Evolutionary conservation across 2,329 filamentous ascomycete species (phyloP).

Genomic region (Epicoccum sorghinum): DNA sequence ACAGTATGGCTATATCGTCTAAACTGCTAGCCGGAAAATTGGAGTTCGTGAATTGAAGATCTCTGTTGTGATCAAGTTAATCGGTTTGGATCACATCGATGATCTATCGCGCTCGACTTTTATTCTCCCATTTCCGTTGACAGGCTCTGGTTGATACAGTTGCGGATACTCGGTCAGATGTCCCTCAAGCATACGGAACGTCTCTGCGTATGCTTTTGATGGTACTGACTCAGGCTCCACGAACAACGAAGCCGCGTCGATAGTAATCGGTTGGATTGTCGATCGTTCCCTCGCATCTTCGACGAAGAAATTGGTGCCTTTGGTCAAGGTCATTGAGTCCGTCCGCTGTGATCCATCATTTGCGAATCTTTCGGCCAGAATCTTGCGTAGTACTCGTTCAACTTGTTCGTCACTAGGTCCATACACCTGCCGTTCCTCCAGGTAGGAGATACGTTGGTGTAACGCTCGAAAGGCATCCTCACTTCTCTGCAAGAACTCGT

Average conservation of each 20-base stretch:
- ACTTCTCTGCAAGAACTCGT: conserved; percentile 40
- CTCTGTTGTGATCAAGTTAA: background rate
- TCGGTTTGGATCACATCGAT: background rate
- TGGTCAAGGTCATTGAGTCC: conserved; percentile 7
- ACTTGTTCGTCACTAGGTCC: conserved; percentile 43
- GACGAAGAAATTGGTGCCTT: conserved; percentile 27
- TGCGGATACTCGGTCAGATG: conserved; percentile 27
- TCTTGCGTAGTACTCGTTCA: conserved; percentile 44
- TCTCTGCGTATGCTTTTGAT: conserved; percentile 35
- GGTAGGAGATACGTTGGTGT: conserved; percentile 31
- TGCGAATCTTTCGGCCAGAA: conserved; percentile 40
- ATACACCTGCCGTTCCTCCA: conserved; percentile 38
- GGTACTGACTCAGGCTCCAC: conserved; percentile 40
- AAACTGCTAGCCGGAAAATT: no score
- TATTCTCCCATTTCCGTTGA: background rate
- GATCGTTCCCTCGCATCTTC: conserved; percentile 16
- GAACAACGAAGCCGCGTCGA: conserved; percentile 29
- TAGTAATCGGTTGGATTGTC: conserved; percentile 21
- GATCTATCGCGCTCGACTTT: conserved; percentile 9
- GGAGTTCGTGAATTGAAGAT: background rate
- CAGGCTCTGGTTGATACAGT: background rate
- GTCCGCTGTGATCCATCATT: conserved; percentile 17
- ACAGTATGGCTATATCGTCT: no score
- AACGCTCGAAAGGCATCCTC: conserved; percentile 38
- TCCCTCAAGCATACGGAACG: conserved; percentile 37